Conservation (phyloP, 129 eudicot genomes). For the Calendula officinalis region DNA sequence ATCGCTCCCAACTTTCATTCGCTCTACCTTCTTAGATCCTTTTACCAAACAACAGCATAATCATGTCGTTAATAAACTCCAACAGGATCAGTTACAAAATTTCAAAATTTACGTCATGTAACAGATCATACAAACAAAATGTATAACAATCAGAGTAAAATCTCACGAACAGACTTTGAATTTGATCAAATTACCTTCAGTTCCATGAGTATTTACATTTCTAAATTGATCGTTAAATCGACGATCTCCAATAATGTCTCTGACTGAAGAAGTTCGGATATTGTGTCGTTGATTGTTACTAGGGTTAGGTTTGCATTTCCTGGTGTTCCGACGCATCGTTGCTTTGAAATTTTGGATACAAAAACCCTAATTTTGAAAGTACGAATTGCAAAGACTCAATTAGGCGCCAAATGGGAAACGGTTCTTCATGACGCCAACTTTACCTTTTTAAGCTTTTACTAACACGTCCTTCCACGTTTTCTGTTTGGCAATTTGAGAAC, state of each 20-base stretch:
- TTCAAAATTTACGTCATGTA: background rate
- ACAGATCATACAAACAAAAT: background rate
- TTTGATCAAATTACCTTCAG: constrained; percentile 28
- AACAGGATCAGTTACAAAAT: background rate
- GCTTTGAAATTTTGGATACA: constrained; percentile 8
- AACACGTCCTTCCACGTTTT: background rate
- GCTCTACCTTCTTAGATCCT: constrained; percentile 44
- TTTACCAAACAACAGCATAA: constrained; percentile 22
- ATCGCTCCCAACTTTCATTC: constrained; percentile 30
- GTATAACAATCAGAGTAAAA: background rate
- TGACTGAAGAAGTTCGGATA: constrained; percentile 28
- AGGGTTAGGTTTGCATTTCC: constrained; percentile 26
- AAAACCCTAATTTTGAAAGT: constrained; percentile 26
- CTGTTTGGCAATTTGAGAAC: background rate
- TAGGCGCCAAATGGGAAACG: constrained; percentile 37
- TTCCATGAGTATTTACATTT: constrained; percentile 18
- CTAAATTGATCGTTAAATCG: constrained; percentile 34
- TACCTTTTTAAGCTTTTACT: background rate
- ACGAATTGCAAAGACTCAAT: constrained; percentile 5
- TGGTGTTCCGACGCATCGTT: constrained; percentile 30
- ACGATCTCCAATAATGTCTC: constrained; percentile 40
- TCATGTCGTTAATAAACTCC: constrained; percentile 4
- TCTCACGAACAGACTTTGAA: background rate
- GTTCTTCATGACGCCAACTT: background rate
- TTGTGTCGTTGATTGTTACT: constrained; percentile 1